Conservation (phyloP, 148 eudicot genomes). For the Nepenthes mirabilis region DNA sequence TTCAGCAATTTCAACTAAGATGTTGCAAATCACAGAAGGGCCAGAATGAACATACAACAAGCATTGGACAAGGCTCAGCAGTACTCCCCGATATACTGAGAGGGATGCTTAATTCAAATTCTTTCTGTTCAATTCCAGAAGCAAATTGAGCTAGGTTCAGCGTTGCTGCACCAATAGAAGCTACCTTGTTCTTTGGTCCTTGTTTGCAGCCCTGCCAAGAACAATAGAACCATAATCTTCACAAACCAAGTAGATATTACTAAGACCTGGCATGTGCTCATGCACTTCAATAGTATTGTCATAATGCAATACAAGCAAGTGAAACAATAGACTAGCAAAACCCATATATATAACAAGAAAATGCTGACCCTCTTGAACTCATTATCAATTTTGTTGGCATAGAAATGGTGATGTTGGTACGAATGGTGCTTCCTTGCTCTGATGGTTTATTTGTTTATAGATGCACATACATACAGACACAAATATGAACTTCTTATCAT, state of each 20-base stretch:
- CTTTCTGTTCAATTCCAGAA: constrained; percentile 46
- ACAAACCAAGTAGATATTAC: not conserved
- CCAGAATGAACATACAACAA: constrained; percentile 31
- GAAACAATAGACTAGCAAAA: too few relatives aligned
- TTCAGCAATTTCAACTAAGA: not conserved
- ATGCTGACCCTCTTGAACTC: too few relatives aligned
- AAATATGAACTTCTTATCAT: too few relatives aligned
- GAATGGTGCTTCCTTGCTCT: too few relatives aligned
- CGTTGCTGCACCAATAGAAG: constrained; percentile 41
- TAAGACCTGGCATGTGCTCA: not conserved
- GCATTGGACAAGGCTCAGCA: constrained; percentile 35
- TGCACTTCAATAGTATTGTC: too few relatives aligned
- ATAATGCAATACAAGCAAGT: too few relatives aligned
- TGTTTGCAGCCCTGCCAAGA: constrained; percentile 40
- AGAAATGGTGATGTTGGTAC: too few relatives aligned
- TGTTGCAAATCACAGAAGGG: too few relatives aligned
- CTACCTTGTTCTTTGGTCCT: constrained; percentile 51
- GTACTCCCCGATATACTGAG: constrained; percentile 26
- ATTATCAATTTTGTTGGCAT: too few relatives aligned
- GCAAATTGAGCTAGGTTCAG: constrained; percentile 85
- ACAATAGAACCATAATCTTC: not conserved
- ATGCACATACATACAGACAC: too few relatives aligned
- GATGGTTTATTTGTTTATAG: too few relatives aligned
- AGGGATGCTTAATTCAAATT: constrained; percentile 55
- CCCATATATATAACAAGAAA: too few relatives aligned